Base-by-base conservation (phyloP, 2,329 filamentous ascomycete species). In the Magnaporthiopsis rhizophila region DNA sequence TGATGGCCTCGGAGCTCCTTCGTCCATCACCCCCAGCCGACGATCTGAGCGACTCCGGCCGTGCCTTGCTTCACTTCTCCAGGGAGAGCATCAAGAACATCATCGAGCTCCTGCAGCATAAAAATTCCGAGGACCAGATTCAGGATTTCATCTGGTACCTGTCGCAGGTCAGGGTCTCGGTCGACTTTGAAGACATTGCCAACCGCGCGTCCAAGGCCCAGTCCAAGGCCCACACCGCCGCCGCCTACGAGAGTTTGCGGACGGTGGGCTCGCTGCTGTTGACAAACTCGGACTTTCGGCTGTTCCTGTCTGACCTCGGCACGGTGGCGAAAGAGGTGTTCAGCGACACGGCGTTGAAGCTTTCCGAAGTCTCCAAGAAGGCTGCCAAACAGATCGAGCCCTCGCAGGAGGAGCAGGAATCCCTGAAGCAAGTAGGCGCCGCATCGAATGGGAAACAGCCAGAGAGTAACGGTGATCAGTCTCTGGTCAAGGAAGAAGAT, bases 111-210 rank as follows among this genome's bases (percentile, higher is more conserved):
- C 74, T 97, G 59, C 81, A 86, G 64, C 82, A 92, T 75, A 98
- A 97, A 79, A 97, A 97, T 74, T 79, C 81, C 66, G 76, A 85
- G 21, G 92, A 98, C 75, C 89, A 97, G 74, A 85, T 98, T 24
- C 94, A 98, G 74, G 91, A 97, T 71, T 90, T 97, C 68, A 81
- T 97, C 56, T 97, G 92, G 92, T 92, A 89, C 70, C 75, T 96
- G 60, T 80, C 86, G 67, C 89, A 90, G 72, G 88, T 91, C n/a
- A 84, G 85, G 45, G 78, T 95, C 7, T 84, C 84, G 1, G 76
- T 94, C 3, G 87, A 93, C 69, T 80, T 86, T 1, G 80, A 85
- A 24, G 83, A 90, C 66, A 78, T 93, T 59, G 81, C 83, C 2
- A 77, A 81, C 56, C 82, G 83, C 61, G 89, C 86, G 3, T 81